These are phyloP conservation scores for Talaromyces islandicus DNA, from an alignment of 2,329 filamentous ascomycete species.

Conservation along the genomic window DNA sequence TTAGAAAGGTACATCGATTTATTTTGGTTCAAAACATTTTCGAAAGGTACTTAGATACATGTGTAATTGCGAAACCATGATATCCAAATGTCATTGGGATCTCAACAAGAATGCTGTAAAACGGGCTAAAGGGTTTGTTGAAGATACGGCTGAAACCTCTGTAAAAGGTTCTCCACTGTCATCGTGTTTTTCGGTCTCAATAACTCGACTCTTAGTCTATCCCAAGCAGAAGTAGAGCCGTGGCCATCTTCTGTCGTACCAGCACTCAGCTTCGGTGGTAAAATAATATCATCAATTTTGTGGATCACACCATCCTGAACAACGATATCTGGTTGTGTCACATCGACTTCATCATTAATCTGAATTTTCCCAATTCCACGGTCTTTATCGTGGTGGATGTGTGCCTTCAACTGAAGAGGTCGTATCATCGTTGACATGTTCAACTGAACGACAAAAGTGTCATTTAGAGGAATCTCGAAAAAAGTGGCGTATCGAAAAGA, in stretches of 20 bases:
- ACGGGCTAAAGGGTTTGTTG: not conserved
- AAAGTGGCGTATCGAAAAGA: not conserved
- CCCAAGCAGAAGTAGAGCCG: not conserved
- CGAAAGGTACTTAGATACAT: not conserved
- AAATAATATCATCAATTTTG: not conserved
- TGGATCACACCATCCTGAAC: conserved; percentile 2
- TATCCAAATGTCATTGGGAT: not conserved
- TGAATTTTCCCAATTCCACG: not conserved
- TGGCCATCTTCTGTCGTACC: not conserved
- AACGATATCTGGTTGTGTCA: not conserved
- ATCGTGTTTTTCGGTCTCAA: not conserved
- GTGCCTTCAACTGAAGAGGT: not conserved
- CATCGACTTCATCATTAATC: not conserved
- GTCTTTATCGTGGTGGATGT: not conserved
- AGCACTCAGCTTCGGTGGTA: not conserved
- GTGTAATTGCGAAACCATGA: not conserved
- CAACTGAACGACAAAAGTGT: not conserved
- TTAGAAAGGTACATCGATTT: too few relatives aligned
- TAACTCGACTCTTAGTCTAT: not conserved
- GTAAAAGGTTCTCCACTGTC: not conserved
- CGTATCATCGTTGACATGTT: not conserved
- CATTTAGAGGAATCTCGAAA: not conserved
- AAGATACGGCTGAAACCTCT: conserved; percentile 1
- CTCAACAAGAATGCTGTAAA: not conserved
- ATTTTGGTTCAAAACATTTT: not conserved